phyloP scores from a whole-genome alignment of 164 flowering plant species.

The Dillenia suffruticosa region DNA sequence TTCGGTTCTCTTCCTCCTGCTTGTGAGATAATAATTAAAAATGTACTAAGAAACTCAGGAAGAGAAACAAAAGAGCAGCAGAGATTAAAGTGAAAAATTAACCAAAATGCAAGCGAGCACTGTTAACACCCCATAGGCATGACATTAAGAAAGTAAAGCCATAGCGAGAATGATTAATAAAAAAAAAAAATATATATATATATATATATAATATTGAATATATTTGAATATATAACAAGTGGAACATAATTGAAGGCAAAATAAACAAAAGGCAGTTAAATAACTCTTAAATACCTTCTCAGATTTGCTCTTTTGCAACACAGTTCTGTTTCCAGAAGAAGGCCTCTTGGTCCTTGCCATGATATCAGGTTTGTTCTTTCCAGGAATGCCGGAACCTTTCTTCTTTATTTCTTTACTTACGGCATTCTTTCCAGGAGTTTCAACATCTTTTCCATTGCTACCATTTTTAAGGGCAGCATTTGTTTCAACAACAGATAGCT shows the following conservation, averaged over 20 bases:
- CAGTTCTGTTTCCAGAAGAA: conserved; percentile 32
- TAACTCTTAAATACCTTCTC: conserved; percentile 45
- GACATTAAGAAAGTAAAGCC: too few species aligned
- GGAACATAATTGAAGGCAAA: too few species aligned
- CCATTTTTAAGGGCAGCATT: conserved; percentile 22
- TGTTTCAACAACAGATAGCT: conserved; percentile 23
- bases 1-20: conserved; percentile 81
- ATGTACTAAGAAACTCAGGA: neutral
- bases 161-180: neutral
- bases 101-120: too few species aligned
- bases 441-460: conserved; percentile 14
- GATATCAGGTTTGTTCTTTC: conserved; percentile 43
- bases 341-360: conserved; percentile 39
- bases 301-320: conserved; percentile 45
- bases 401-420: conserved; percentile 38
- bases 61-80: neutral
- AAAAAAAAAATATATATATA: too few species aligned
- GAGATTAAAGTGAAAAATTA: neutral
- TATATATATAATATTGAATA: neutral
- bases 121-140: too few species aligned
- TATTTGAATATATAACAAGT: neutral
- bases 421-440: conserved; percentile 25
- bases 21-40: conserved; percentile 1
- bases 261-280: neutral
- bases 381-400: conserved; percentile 38